These are phyloP conservation scores for Stevia rebaudiana DNA, from an alignment of 140 eudicot genomes.

Conservation along the genomic window DNA sequence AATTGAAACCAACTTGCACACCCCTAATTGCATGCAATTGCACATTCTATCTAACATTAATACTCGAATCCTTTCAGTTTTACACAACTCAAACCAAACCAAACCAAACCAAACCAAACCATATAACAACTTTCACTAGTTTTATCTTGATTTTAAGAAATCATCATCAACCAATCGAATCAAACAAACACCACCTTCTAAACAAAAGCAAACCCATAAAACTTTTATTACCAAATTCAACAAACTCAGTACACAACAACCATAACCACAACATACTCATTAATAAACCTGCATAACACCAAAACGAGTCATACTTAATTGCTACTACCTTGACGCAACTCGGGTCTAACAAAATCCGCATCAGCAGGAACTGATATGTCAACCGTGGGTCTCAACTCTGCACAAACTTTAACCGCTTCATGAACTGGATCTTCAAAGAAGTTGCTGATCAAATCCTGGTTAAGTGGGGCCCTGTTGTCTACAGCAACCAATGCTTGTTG, in stretches of 20 bases:
- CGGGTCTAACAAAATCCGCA: slow-evolving; percentile 96
- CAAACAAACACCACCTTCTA: neutral
- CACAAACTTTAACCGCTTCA: slow-evolving; percentile 88
- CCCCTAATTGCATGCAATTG: too few species aligned
- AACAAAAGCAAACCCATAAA: neutral
- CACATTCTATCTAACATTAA: too few species aligned
- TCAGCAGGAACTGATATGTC: slow-evolving; percentile 92
- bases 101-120: neutral
- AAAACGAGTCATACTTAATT: slow-evolving; percentile 8
- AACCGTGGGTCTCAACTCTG: slow-evolving; percentile 92
- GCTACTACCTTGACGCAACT: slow-evolving; percentile 64
- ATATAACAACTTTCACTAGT: too few species aligned
- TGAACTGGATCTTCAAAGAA: slow-evolving; percentile 86
- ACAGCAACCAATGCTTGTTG: slow-evolving; percentile 95
- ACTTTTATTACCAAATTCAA: slow-evolving; percentile 14
- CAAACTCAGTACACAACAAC: slow-evolving; percentile 7
- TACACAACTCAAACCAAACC: neutral
- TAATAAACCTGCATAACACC: neutral
- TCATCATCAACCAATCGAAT: too few species aligned
- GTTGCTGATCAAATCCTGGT: slow-evolving; percentile 82
- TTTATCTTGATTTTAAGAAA: too few species aligned
- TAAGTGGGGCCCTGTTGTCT: slow-evolving; percentile 60
- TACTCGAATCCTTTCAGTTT: too few species aligned
- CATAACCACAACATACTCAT: neutral
- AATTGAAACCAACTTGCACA: too few species aligned